Evolutionary conservation across 805 yeast genomes (phyloP), one percentile per base, ranked within the genome.

Genomic region (Kodamaea jinghongensis): DNA sequence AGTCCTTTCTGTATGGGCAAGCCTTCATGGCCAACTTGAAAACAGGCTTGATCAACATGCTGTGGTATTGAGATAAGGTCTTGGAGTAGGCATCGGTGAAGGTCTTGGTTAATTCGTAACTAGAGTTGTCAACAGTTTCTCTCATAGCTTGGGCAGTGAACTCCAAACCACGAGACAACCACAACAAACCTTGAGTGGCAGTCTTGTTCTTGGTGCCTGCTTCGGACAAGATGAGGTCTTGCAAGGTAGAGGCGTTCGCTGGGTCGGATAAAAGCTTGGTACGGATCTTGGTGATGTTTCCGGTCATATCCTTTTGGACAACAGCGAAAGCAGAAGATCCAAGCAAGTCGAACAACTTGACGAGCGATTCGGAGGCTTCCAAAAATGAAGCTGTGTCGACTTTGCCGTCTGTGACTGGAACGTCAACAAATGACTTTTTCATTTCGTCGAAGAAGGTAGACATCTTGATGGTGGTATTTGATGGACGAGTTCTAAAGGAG

Each of bases 11-110:
- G 66, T 86, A 89, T 9, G 96, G 96, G 63, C 95, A 86, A 2
- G 96, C 95, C 63, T 85, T 86, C 96, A 88, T 89, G 35, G 96
- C 96, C 60, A 89, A 73, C 67, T 86, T 86, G 77, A 88, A 88
- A 38, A 89, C 79, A 17, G 96, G 96, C 56, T 83, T 84, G 46
- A 88, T 73, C 54, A 88, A 70, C 75, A 88, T 78, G 39, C 83
- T 81, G 67, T 88, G 96, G 66, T 79, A 82, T 63, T 88, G 80
- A 44, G 83, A 75, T 58, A 88, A 75, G 4, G 96, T 88, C 66
- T 83, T 84, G 46, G 73, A 56, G 69, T 88, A 88, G n/a, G 95
- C 85, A 52, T 81, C 84, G 39, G 89, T 86, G 72, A 88, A 88
- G 23, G 95, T 79, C 56, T 73, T 77, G 41, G 83, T 69, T 58